Conservation (phyloP, 78 protist species). For the Dictyostelium firmibasis region DNA sequence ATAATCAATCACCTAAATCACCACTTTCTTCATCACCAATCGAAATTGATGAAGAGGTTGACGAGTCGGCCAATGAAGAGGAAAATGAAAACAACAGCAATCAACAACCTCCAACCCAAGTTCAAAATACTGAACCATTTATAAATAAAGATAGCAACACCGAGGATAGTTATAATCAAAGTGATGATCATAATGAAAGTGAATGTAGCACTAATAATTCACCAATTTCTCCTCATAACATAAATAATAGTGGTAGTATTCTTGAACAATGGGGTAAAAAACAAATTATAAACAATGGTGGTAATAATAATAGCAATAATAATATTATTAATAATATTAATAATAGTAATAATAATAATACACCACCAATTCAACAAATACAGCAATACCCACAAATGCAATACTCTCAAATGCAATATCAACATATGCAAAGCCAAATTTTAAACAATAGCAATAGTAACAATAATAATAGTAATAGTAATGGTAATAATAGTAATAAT, state of each 20-base stretch:
- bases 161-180: too few relatives aligned
- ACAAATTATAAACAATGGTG: not conserved
- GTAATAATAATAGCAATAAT: not conserved
- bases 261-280: not conserved
- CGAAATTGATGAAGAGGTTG: too few relatives aligned
- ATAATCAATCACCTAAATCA: not conserved
- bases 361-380: slow-evolving; percentile 10
- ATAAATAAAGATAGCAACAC: not conserved
- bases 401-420: not conserved
- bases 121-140: not conserved
- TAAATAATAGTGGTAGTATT: not conserved
- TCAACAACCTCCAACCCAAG: not conserved
- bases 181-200: not conserved
- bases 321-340: not conserved
- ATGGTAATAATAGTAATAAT: not conserved
- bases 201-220: slow-evolving; percentile 19
- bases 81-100: not conserved
- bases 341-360: not conserved
- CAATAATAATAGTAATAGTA: too few relatives aligned
- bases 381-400: not conserved
- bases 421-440: not conserved
- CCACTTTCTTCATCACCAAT: not conserved
- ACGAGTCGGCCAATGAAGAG: too few relatives aligned
- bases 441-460: too few relatives aligned
- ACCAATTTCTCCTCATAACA: slow-evolving; percentile 14